These are phyloP conservation scores for Paraconiothyrium brasiliense DNA, from an alignment of 2,329 filamentous ascomycete genomes.

Conservation along the genomic window DNA sequence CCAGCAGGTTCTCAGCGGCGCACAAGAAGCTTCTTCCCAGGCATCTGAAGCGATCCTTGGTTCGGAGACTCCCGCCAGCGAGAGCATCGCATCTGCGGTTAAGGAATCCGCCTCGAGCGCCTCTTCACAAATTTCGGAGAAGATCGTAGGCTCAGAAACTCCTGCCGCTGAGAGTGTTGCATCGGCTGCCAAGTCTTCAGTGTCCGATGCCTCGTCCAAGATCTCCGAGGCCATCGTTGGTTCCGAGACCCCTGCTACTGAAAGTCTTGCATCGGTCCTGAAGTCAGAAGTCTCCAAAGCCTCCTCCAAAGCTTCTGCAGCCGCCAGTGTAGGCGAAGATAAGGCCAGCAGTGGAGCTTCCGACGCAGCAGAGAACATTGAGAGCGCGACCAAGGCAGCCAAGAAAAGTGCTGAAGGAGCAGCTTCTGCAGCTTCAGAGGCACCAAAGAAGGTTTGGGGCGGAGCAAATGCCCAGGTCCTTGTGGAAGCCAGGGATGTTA, in stretches of 20 bases:
- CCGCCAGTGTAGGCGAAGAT: conserved; percentile 20
- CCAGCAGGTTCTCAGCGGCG: conserved; percentile 52
- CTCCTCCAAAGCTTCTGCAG: conserved; percentile 38
- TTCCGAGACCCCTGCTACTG: conserved; percentile 19
- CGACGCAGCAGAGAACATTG: conserved; percentile 21
- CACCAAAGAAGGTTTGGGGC: conserved; percentile 62
- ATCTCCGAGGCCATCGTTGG: conserved; percentile 34
- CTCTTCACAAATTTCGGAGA: conserved; percentile 44
- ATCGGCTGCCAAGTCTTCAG: conserved; percentile 27
- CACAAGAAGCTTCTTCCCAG: conserved; percentile 49
- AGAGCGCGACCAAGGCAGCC: conserved; percentile 33
- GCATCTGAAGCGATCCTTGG: conserved; percentile 48
- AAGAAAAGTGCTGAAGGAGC: conserved; percentile 33
- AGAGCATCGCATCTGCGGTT: conserved; percentile 50
- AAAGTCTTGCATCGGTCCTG: conserved; percentile 28
- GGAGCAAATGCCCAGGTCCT: conserved; percentile 63
- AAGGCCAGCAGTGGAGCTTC: conserved; percentile 27
- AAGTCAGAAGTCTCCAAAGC: conserved; percentile 27
- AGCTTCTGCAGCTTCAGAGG: conserved; percentile 37
- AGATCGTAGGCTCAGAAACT: conserved; percentile 28
- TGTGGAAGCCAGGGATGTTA: conserved; percentile 56
- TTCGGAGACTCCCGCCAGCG: conserved; percentile 41
- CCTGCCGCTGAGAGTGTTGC: conserved; percentile 31
- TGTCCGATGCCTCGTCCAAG: conserved; percentile 31
- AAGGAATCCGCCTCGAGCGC: conserved; percentile 47